phyloP scores from a whole-genome alignment of 352 stramenopile genomes.

The Phytophthora pisi region DNA sequence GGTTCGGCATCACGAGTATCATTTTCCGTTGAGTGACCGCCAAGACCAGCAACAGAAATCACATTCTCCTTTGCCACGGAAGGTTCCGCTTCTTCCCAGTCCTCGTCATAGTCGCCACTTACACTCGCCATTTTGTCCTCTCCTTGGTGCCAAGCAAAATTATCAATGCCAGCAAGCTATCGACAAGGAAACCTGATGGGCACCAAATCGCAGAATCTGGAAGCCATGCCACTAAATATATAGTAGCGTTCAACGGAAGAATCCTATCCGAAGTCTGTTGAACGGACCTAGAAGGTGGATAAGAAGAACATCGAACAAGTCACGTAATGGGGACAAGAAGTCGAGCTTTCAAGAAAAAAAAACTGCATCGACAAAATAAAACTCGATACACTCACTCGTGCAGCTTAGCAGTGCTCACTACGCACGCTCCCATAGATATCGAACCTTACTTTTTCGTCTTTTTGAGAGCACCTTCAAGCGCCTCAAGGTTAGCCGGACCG shows the following conservation, averaged over 20 bases:
- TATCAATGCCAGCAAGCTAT: constrained; percentile 1
- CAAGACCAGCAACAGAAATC: constrained; percentile 1
- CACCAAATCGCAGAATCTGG: constrained; percentile 1
- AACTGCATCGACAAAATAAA: too few species aligned
- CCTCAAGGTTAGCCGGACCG: constrained; percentile 74
- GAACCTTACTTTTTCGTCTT: constrained; percentile 30
- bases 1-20: constrained; percentile 18
- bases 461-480: constrained; percentile 56
- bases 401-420: not conserved
- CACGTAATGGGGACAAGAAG: too few species aligned
- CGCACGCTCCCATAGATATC: not conserved
- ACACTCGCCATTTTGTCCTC: constrained; percentile 13
- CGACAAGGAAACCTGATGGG: constrained; percentile 7
- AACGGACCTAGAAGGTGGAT: constrained; percentile 5
- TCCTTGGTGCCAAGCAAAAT: not conserved
- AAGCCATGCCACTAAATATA: constrained; percentile 23
- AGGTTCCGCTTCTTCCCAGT: constrained; percentile 21
- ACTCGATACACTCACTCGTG: too few species aligned
- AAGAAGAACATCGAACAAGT: constrained; percentile 1
- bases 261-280: not conserved
- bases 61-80: constrained; percentile 15
- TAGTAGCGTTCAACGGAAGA: constrained; percentile 13
- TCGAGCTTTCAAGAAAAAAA: not conserved
- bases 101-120: constrained; percentile 27
- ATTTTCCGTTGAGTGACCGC: not conserved